Percentiles rank a stretch among this genome's conserved stretches.
Evolutionary conservation across 2,329 filamentous ascomycete species (phyloP).

Genomic region (Calonectria fujianensis): DNA sequence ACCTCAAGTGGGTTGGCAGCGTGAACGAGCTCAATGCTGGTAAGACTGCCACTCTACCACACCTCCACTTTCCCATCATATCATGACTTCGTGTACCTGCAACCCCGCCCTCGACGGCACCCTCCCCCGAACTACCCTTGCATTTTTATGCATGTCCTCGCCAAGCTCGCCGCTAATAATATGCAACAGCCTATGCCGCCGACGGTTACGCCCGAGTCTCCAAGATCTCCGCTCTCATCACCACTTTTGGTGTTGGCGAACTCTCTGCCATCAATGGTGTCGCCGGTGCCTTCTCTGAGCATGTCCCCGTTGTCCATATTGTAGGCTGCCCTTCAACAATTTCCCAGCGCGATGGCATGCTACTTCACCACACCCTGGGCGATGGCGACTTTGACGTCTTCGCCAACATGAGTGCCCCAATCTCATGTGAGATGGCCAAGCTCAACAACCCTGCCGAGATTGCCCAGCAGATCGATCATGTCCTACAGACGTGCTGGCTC

Average conservation of each 20-base stretch:
- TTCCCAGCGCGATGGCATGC: slow-evolving; percentile 69
- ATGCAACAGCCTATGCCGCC: slow-evolving; percentile 79
- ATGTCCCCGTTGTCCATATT: slow-evolving; percentile 82
- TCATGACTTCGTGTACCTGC: slow-evolving; percentile 42
- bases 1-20: slow-evolving; percentile 80
- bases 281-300: slow-evolving; percentile 84
- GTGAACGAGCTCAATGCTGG: slow-evolving; percentile 84
- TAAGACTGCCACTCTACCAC: slow-evolving; percentile 58
- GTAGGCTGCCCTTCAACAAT: slow-evolving; percentile 72
- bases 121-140: slow-evolving; percentile 23
- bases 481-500: slow-evolving; percentile 83
- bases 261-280: slow-evolving; percentile 84
- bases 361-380: slow-evolving; percentile 81
- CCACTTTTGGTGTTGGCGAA: slow-evolving; percentile 85
- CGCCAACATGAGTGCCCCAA: slow-evolving; percentile 82
- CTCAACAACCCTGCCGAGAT: slow-evolving; percentile 82
- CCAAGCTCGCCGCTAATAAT: slow-evolving; percentile 44
- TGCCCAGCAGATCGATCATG: slow-evolving; percentile 84
- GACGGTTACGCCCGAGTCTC: slow-evolving; percentile 86
- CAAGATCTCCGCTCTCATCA: slow-evolving; percentile 81
- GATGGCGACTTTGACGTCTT: slow-evolving; percentile 91
- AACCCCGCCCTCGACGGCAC: slow-evolving; percentile 39
- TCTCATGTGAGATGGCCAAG: slow-evolving; percentile 83
- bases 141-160: slow-evolving; percentile 31
- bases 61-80: slow-evolving; percentile 26